Evolutionary conservation across 352 stramenopile species (phyloP).

Genomic region (Phytophthora parvispora): DNA sequence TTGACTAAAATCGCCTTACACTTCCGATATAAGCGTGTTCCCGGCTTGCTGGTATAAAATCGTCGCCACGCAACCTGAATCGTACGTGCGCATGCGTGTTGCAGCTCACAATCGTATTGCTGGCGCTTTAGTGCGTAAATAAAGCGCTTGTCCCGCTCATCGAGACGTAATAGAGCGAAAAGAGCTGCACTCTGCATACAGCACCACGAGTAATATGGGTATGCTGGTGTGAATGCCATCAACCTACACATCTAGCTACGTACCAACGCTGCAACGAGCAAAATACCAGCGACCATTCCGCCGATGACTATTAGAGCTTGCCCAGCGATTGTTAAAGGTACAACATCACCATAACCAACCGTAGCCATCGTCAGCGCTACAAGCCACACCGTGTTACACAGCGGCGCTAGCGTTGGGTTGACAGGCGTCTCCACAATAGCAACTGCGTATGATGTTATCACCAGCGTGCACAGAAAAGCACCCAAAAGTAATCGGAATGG

Average conservation of each 20-base stretch:
- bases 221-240: background rate
- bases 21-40: slow-evolving; percentile 17
- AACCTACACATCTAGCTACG: slow-evolving; percentile 9
- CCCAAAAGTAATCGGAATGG: slow-evolving; percentile 69
- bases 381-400: slow-evolving; percentile 75
- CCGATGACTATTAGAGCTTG: slow-evolving; percentile 72
- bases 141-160: slow-evolving; percentile 70
- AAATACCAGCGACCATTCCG: slow-evolving; percentile 76
- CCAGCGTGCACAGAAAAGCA: slow-evolving; percentile 49
- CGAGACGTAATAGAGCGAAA: slow-evolving; percentile 65
- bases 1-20: slow-evolving; percentile 28
- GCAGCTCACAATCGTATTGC: slow-evolving; percentile 49
- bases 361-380: slow-evolving; percentile 83
- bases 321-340: slow-evolving; percentile 58
- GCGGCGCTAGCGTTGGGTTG: slow-evolving; percentile 68
- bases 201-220: background rate
- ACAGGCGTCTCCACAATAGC: slow-evolving; percentile 74
- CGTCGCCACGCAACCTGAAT: slow-evolving; percentile 72
- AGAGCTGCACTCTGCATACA: slow-evolving; percentile 67
- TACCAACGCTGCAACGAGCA: slow-evolving; percentile 78
- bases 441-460: slow-evolving; percentile 73
- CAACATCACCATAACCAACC: slow-evolving; percentile 79
- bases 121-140: slow-evolving; percentile 61
- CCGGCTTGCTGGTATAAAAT: slow-evolving; percentile 20
- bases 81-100: slow-evolving; percentile 57